phyloP scores from a whole-genome alignment of 2,329 filamentous ascomycete genomes.

The Venturiaceae sp. region DNA sequence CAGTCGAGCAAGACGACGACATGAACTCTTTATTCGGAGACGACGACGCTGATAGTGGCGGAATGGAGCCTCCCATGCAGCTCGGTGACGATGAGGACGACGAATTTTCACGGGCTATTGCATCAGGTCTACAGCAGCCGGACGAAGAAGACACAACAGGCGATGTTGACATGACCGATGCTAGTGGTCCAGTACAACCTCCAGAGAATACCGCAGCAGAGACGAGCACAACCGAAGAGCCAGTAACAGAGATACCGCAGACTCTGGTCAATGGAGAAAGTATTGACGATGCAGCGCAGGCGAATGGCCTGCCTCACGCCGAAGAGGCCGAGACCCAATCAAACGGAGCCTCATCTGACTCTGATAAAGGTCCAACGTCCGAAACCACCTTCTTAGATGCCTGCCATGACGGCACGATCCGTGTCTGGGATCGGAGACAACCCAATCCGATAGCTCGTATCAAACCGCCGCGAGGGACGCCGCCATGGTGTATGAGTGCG shows the following conservation, averaged over 20 bases:
- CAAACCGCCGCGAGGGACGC: constrained; percentile 60
- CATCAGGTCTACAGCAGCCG: constrained; percentile 36
- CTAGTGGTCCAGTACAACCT: constrained; percentile 18
- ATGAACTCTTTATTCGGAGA: constrained; percentile 81
- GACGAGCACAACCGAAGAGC: neutral
- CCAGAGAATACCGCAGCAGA: constrained; percentile 9
- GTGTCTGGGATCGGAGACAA: constrained; percentile 86
- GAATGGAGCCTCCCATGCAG: constrained; percentile 30
- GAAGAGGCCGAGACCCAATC: constrained; percentile 13
- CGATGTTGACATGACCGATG: constrained; percentile 35
- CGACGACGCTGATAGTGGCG: constrained; percentile 35
- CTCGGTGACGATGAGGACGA: constrained; percentile 80
- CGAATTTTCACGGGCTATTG: constrained; percentile 68
- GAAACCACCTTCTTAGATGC: constrained; percentile 81
- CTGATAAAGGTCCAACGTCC: constrained; percentile 36
- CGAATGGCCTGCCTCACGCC: constrained; percentile 42
- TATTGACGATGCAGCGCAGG: neutral
- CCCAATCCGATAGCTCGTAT: constrained; percentile 72
- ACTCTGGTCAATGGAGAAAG: constrained; percentile 12
- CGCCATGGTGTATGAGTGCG: constrained; percentile 95
- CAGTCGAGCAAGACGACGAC: constrained; percentile 38
- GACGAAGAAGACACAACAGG: constrained; percentile 30
- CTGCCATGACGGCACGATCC: constrained; percentile 75
- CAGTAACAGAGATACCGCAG: neutral
- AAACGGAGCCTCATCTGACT: constrained; percentile 8